Evolutionary conservation across 441 rosid genomes (phyloP).

Genomic region (Pelargonium fulgidum): DNA sequence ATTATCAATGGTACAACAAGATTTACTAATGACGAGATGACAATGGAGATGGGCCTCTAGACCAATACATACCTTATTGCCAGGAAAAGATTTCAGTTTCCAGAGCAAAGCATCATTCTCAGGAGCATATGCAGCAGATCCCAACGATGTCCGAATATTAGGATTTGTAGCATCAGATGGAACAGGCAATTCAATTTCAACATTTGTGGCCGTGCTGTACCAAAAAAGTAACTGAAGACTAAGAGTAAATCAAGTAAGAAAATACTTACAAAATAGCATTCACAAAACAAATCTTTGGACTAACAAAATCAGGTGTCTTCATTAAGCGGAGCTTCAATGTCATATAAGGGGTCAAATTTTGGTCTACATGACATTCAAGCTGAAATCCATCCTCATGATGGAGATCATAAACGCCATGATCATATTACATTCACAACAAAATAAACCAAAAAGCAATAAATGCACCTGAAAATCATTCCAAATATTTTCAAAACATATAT

Average conservation of each 20-base stretch:
- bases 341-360: no score
- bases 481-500: no score
- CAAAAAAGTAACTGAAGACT: constrained; percentile 8
- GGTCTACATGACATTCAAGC: no score
- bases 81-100: constrained; percentile 59
- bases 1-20: not conserved
- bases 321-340: no score
- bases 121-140: constrained; percentile 91
- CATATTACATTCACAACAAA: no score
- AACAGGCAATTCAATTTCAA: constrained; percentile 63
- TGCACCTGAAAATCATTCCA: no score
- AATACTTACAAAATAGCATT: not conserved
- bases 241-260: not conserved
- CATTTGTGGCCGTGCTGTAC: constrained; percentile 79
- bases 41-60: constrained; percentile 18
- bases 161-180: constrained; percentile 93
- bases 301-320: not conserved
- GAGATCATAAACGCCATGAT: no score
- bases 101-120: constrained; percentile 90
- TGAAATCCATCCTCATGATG: no score
- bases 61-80: constrained; percentile 53
- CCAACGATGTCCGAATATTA: constrained; percentile 81
- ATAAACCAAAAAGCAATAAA: no score
- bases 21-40: not conserved
- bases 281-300: not conserved